Evolutionary conservation across 23 red algal species (phyloP).

Genomic region (Cyanidiococcus yangmingshanensis): DNA sequence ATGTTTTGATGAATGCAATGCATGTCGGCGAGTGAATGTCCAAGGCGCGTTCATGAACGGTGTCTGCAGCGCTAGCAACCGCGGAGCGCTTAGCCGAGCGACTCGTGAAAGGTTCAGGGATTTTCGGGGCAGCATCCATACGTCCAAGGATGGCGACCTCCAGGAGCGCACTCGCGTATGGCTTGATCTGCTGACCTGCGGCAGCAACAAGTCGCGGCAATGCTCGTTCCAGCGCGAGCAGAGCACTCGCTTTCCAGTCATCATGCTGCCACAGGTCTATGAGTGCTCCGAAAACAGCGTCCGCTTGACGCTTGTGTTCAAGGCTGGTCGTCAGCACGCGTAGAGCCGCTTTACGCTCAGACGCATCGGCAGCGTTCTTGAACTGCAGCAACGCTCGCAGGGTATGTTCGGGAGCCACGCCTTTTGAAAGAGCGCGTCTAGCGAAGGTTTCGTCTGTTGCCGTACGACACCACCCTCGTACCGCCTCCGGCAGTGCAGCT

Average conservation of each 20-base stretch:
- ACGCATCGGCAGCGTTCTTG: background rate
- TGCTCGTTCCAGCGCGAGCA: background rate
- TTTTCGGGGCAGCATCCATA: background rate
- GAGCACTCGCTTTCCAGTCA: background rate
- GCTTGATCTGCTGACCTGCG: background rate
- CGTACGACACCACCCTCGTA: background rate
- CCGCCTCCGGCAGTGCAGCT: background rate
- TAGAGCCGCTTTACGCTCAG: background rate
- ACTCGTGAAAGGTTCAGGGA: background rate
- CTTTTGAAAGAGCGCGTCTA: background rate
- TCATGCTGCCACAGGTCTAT: background rate
- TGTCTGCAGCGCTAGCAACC: background rate
- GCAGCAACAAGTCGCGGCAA: background rate
- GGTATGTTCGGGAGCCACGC: background rate
- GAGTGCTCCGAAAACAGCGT: background rate
- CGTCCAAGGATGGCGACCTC: background rate
- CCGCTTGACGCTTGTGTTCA: background rate
- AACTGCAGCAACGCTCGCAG: background rate
- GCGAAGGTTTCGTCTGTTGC: background rate
- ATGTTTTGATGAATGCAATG: background rate
- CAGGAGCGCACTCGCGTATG: background rate
- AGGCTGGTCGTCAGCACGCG: background rate
- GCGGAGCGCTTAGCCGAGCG: background rate
- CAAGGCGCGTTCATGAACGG: background rate
- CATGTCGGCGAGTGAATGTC: background rate